Conservation (phyloP, 108 stramenopile genomes). For the Nitzschia sp. region DNA sequence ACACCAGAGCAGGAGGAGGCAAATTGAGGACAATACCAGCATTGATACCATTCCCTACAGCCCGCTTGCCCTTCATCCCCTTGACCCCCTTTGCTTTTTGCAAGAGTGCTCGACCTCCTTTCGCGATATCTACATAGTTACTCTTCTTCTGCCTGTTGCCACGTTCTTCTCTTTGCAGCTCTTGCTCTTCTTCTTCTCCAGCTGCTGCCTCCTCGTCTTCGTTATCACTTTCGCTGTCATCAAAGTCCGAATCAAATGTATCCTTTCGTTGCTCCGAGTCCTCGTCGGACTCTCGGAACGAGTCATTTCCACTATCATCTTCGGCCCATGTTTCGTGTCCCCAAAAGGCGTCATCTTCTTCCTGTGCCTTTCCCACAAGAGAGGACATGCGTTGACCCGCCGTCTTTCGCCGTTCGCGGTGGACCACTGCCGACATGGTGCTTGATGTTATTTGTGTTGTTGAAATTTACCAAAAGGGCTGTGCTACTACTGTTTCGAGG, state of each 20-base stretch:
- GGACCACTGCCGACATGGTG: conserved; percentile 52
- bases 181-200: conserved; percentile 54
- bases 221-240: conserved; percentile 75
- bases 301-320: conserved; percentile 65
- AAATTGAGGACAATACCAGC: conserved; percentile 83
- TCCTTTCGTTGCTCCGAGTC: conserved; percentile 63
- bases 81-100: conserved; percentile 41
- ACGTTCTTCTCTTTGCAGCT: conserved; percentile 48
- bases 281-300: conserved; percentile 78
- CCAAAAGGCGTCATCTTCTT: conserved; percentile 88
- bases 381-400: conserved; percentile 77
- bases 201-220: conserved; percentile 59
- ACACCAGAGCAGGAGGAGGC: conserved; percentile 27
- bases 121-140: conserved; percentile 32
- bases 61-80: conserved; percentile 34
- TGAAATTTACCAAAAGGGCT: too few relatives aligned
- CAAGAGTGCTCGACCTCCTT: conserved; percentile 47
- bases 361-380: conserved; percentile 71
- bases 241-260: conserved; percentile 88
- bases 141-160: conserved; percentile 27
- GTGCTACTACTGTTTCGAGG: too few relatives aligned
- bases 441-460: too few relatives aligned
- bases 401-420: conserved; percentile 70
- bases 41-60: conserved; percentile 69
- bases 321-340: conserved; percentile 86